Base-by-base conservation (phyloP, 768 basidiomycete genomes). In the Trametes villosa region DNA sequence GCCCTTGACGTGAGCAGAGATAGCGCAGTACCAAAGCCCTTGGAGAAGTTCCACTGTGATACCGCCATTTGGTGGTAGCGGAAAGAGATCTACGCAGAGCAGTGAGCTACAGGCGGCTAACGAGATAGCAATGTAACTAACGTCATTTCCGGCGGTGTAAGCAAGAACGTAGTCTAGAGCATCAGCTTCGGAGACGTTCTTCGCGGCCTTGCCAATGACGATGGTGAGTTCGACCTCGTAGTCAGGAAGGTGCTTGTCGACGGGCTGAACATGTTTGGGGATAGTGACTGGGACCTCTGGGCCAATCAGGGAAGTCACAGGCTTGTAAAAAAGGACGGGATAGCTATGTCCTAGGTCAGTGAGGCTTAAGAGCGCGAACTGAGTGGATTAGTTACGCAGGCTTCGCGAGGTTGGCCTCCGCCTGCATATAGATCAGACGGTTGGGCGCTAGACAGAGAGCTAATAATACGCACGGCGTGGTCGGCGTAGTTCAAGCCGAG, bases 21-120 rank as follows among this genome's bases (percentile, higher is more conserved):
- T 18, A 33, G n/a, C 41, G 4, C 66, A 81, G 26, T 58, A 88
- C 92, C 93, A 65, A 93, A 96, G 41, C 88, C 81, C 73, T 96
- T 96, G 27, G 91, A 92, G 74, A 92, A 94, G 30, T 83, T 79
- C 93, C 94, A 96, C 66, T 96, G 94, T 0, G 88, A 87, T 1
- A 88, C 86, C 4, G 85, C 84, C 75, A 90, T 77, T 71, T 95
- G 94, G 67, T 89, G 87, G 64, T 87, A 86, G 41, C 94, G 84
- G 83, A 94, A 93, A 5, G 92, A 93, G 3, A 91, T 81, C 87
- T 89, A 62, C 15, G 8, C 3, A 20, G 20, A 12, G 20, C 44
- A 49, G 20, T 33, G 31, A 53, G 38, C 9, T 41, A 22, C 17
- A n/a, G 29, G 20, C 48, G 4, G 1, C 3, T n/a, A 13, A 11